Percentiles rank a stretch among this genome's conserved stretches.
Conservation (phyloP, 1,284 basidiomycete genomes). For the Marasmius tenuissimus region DNA sequence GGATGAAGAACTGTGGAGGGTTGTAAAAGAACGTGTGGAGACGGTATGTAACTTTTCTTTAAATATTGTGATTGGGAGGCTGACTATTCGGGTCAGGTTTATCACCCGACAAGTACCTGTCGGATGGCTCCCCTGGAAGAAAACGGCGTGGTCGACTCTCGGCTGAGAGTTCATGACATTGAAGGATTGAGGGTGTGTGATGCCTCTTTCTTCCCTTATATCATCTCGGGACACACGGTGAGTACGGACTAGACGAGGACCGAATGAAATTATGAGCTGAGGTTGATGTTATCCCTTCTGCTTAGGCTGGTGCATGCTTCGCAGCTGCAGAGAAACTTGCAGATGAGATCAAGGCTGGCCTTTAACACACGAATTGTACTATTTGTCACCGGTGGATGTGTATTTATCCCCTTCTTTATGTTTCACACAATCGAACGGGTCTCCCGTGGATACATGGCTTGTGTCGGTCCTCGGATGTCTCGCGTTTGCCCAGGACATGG, state of each 20-base stretch:
- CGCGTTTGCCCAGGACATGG: no score
- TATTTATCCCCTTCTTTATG: no score
- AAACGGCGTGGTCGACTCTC: conserved; percentile 21
- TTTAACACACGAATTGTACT: background rate
- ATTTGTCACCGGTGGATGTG: background rate
- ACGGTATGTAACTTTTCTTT: conserved; percentile 35
- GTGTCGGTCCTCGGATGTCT: no score
- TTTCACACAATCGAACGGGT: no score
- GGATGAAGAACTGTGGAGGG: conserved; percentile 41
- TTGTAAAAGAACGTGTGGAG: conserved; percentile 48
- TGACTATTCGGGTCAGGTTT: background rate
- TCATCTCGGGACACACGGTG: conserved; percentile 65
- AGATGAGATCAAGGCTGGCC: conserved; percentile 30
- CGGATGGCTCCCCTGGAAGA: conserved; percentile 43
- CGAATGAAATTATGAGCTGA: no score
- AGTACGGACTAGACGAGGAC: conserved; percentile 18
- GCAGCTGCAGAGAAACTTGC: conserved; percentile 66
- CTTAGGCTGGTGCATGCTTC: conserved; percentile 56
- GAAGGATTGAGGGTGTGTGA: conserved; percentile 58
- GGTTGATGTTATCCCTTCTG: no score
- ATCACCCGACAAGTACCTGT: conserved; percentile 30
- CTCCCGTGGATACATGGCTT: no score
- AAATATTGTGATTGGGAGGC: background rate
- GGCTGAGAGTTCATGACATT: conserved; percentile 22
- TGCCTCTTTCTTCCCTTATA: conserved; percentile 57